Evolutionary conservation across 805 yeast species (phyloP), one percentile per base, ranked within the genome.

Genomic region (Zygosaccharomyces siamensis): DNA sequence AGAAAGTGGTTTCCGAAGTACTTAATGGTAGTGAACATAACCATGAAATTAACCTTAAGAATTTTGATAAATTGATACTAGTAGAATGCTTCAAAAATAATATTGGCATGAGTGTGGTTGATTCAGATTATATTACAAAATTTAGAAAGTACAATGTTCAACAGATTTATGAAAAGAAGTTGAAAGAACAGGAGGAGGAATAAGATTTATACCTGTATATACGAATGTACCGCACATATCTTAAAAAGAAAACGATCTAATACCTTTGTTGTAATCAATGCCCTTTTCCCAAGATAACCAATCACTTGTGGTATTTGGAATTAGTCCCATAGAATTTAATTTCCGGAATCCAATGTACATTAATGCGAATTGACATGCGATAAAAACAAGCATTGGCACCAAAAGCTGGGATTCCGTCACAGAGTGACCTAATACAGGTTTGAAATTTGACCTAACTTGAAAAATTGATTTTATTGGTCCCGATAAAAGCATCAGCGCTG

Each of bases 31-130:
- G 64, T 7, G 48, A 58, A 36, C 77, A 79, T 53, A 83, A 83
- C 2, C 96, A 89, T 64, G 72, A 68, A 31, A 95, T 93, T 12
- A 95, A 89, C 63, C 75, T 93, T 64, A 86, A 87, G 59, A 69
- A 80, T 10, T 88, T 79, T 60, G 95, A 90, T 52, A 82, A 83
- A 61, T 71, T 93, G 57, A 78, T 93, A 42, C 62, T 92, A 45
- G 85, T 93, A 2, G 96, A 89, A 64, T 86, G 97, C 62, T 92
- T 84, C 70, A 92, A 90, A 70, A 85, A 80, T 53, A 86, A 86
- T 52, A 77, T 93, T 30, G 99, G 99, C 5, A 81, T 88, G 79
- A 75, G 93, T 55, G 92, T 89, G 5, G 89, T 88, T 1, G 77
- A 79, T 47, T 78, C 79, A 48, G 88, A 79, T 59, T 64, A 66